Evolutionary conservation across 345 rosid genomes (phyloP), one percentile per base, ranked within the genome.

Genomic region (Eucalyptus erythrocorys): DNA sequence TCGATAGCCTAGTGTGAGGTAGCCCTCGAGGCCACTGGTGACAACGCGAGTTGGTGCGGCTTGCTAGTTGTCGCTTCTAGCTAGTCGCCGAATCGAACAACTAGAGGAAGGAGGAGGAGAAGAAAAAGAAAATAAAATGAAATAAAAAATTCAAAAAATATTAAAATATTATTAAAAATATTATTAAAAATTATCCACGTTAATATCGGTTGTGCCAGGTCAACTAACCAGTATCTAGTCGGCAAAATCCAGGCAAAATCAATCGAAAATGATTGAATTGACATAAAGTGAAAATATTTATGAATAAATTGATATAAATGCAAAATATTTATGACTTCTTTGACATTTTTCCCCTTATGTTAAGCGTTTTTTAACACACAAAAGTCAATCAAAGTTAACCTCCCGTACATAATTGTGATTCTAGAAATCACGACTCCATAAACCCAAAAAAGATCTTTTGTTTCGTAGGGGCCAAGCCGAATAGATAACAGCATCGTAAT

Each of bases 221-320:
- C 0, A 19, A 4, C 2, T 10, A 51, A 51, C 3, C 1, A 0
- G 1, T 19, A 4, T 51, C 1, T 1, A 51, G 0, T 51, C 1
- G 3, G 2, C 0, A 51, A 51, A 51, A 19, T 51, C 0, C 0
- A 0, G 0, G 2, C 10, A 51, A 51, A 51, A 51, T 51, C 19
- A 51, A 51, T 51, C 2, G 0, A 0, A 51, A 51, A 51, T 0
- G 55, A 51, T 19, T 51, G 2, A 19, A 7, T 7, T 51, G 4
- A 7, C 0, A 14, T 64, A 66, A 16, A 51, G 0, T 7, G 2
- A 51, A 51, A 51, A 51, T 51, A 0, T 51, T 51, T 51, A 51
- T 0, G 2, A 19, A 0, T 51, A 51, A 7, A 51, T 7, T 51
- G 0, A 0, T 1, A 51, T 0, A 51, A 51, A 19, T 51, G 19